phyloP scores from a whole-genome alignment of 768 basidiomycete genomes.

The Arthromyces matolae region DNA sequence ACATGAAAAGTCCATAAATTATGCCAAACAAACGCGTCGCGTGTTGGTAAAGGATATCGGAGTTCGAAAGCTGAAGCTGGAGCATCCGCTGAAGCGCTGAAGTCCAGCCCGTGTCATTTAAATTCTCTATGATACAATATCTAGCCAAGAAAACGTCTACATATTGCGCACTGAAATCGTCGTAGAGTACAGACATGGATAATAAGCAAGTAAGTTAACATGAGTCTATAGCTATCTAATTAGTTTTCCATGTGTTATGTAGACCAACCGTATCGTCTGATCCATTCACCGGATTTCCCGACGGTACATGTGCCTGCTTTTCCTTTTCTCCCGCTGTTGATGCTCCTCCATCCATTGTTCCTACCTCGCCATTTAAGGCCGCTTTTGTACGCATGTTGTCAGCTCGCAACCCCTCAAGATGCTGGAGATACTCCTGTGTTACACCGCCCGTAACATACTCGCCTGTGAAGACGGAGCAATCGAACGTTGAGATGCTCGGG shows the following conservation, averaged over 20 bases:
- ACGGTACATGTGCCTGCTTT: constrained; percentile 21
- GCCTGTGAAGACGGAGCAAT: constrained; percentile 97
- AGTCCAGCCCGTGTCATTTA: too few relatives aligned
- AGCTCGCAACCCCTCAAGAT: constrained; percentile 72
- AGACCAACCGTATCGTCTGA: constrained; percentile 77
- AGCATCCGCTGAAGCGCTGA: too few relatives aligned
- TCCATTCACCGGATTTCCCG: constrained; percentile 51
- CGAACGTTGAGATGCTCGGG: constrained; percentile 69
- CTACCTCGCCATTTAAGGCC: constrained; percentile 25
- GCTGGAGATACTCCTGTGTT: constrained; percentile 72
- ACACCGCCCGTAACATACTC: constrained; percentile 96
- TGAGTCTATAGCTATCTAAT: constrained; percentile 13
- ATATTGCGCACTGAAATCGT: constrained; percentile 4
- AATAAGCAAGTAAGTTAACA: too few relatives aligned
- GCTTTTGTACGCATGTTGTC: constrained; percentile 73
- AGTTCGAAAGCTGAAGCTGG: too few relatives aligned
- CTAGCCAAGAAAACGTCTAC: too few relatives aligned
- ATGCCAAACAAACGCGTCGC: not conserved
- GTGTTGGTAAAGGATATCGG: too few relatives aligned
- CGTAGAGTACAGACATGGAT: constrained; percentile 10
- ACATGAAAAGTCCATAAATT: not conserved
- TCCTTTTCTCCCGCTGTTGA: constrained; percentile 14
- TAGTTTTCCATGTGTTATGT: constrained; percentile 64
- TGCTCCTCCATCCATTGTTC: constrained; percentile 28
- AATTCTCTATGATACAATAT: too few relatives aligned